Percentiles rank a stretch among this genome's conserved stretches.
phyloP scores from a whole-genome alignment of 2,329 filamentous ascomycete species.

The Monosporascus sp. region DNA sequence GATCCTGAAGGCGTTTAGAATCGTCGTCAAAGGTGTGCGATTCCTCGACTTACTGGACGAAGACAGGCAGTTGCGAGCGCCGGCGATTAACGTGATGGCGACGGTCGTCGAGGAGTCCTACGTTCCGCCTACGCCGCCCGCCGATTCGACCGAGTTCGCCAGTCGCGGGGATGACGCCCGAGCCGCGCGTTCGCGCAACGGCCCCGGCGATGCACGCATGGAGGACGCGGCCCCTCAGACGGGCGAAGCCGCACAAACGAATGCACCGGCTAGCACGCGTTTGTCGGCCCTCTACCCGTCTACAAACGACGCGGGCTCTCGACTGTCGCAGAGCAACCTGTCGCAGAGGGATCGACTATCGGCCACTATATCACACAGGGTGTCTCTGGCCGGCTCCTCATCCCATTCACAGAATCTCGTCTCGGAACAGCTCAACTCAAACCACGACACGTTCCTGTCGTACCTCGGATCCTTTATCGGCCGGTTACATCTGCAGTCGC shows the following conservation, averaged over 20 bases:
- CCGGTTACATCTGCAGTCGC: constrained; percentile 81
- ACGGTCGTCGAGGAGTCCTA: constrained; percentile 54
- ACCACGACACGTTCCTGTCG: constrained; percentile 84
- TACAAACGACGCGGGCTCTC: constrained; percentile 21
- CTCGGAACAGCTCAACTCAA: constrained; percentile 72
- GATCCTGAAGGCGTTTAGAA: constrained; percentile 87
- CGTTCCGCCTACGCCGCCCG: constrained; percentile 59
- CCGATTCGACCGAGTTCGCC: constrained; percentile 49
- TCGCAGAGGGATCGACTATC: constrained; percentile 42
- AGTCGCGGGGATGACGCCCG: constrained; percentile 26
- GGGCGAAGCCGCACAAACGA: constrained; percentile 32
- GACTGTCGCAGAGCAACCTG: constrained; percentile 33
- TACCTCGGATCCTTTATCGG: constrained; percentile 92
- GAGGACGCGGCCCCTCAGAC: constrained; percentile 30
- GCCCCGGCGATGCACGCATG: constrained; percentile 26
- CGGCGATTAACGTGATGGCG: constrained; percentile 53
- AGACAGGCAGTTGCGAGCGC: constrained; percentile 45
- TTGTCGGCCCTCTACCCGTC: constrained; percentile 40
- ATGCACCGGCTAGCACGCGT: constrained; percentile 36
- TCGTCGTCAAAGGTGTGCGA: constrained; percentile 83
- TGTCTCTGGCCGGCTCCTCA: constrained; percentile 69
- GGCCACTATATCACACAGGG: constrained; percentile 61
- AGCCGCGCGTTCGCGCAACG: constrained; percentile 36
- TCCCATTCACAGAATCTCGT: constrained; percentile 68
- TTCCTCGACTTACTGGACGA: constrained; percentile 84